Percentiles rank a stretch among this genome's conserved stretches.
Conservation (phyloP, 2,329 filamentous ascomycete species). For the Aspergillus alliaceus region DNA sequence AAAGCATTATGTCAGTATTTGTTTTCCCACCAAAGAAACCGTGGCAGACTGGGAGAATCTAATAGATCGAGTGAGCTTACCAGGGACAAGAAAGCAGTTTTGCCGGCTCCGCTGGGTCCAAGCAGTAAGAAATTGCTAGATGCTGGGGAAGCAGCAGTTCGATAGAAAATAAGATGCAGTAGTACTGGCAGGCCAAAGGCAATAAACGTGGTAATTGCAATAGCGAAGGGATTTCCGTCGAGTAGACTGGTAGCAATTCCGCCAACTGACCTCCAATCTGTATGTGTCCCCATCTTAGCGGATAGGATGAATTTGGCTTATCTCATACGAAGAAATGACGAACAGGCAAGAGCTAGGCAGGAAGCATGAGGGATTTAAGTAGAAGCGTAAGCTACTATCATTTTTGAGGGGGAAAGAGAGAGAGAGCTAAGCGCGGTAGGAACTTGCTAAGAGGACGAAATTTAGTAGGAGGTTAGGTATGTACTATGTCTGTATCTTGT, state of each 20-base stretch:
- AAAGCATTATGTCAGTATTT: not conserved
- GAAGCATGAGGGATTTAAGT: not conserved
- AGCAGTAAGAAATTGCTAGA: conserved; percentile 74
- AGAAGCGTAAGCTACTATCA: not conserved
- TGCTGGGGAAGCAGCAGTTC: conserved; percentile 61
- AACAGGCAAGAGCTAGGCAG: not conserved
- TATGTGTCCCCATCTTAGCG: conserved; percentile 27
- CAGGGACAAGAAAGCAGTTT: conserved; percentile 83
- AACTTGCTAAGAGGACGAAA: too few species aligned
- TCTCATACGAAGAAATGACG: not conserved
- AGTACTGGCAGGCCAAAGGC: conserved; percentile 72
- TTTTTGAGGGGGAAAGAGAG: not conserved
- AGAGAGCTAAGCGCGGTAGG: too few species aligned
- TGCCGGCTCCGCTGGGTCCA: conserved; percentile 80
- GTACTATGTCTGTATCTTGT: too few species aligned
- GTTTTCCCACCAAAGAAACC: not conserved
- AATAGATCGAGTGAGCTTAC: conserved; percentile 44
- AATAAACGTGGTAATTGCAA: conserved; percentile 69
- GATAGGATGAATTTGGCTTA: not conserved
- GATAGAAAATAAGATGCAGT: conserved; percentile 74
- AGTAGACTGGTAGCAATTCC: conserved; percentile 43
- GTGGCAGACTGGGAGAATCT: not conserved
- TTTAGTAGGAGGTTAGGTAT: not conserved
- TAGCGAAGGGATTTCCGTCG: conserved; percentile 42
- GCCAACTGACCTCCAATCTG: conserved; percentile 39